These are phyloP conservation scores for Didymellaceae sp. DNA, from an alignment of 2,329 filamentous ascomycete species.

Conservation along the genomic window DNA sequence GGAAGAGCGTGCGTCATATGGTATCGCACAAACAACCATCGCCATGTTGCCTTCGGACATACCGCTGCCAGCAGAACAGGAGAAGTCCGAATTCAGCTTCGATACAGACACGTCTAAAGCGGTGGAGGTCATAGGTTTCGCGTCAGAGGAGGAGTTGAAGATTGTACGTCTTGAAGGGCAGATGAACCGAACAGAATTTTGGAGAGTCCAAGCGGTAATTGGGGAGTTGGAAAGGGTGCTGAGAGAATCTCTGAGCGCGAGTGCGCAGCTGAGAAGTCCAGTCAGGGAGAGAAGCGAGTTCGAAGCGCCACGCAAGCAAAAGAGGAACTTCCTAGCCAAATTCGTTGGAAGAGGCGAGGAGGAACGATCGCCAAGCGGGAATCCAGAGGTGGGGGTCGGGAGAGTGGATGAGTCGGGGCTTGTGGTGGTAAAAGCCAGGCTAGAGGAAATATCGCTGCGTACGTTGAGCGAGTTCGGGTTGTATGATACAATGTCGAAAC, in stretches of 20 bases:
- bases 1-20: conserved; percentile 48
- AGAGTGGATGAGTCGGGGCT: conserved; percentile 18
- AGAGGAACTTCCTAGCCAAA: conserved; percentile 31
- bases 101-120: conserved; percentile 24
- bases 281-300: conserved; percentile 3
- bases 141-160: conserved; percentile 48
- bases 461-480: conserved; percentile 46
- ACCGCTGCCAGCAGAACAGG: conserved; percentile 27
- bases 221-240: conserved; percentile 49
- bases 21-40: conserved; percentile 53
- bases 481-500: conserved; percentile 45
- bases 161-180: conserved; percentile 50
- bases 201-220: conserved; percentile 51
- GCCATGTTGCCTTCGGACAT: conserved; percentile 55
- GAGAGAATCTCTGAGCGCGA: conserved; percentile 40
- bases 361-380: conserved; percentile 23
- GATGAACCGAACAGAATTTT: conserved; percentile 53
- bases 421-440: conserved; percentile 36
- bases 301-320: conserved; percentile 14
- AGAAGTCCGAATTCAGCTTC: conserved; percentile 44
- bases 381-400: conserved; percentile 30
- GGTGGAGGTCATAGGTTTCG: conserved; percentile 50
- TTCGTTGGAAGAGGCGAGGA: conserved; percentile 32
- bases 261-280: conserved; percentile 15
- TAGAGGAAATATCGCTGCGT: conserved; percentile 44